Evolutionary conservation across 352 stramenopile genomes (phyloP), one percentile per base, ranked within the genome.

Genomic region (Phytophthora constricta): DNA sequence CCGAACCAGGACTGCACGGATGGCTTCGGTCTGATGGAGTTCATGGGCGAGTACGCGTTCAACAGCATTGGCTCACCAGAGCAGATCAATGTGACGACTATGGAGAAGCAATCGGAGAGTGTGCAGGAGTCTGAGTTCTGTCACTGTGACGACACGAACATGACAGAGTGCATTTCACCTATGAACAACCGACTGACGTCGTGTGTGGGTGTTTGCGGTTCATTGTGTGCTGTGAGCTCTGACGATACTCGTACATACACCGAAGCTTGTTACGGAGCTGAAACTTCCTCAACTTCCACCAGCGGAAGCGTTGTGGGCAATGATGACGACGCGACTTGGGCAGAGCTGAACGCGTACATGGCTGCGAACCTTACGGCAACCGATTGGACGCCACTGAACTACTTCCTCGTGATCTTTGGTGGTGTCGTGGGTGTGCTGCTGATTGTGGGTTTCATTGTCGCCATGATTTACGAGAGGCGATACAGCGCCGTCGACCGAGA

Each of bases 61-160:
- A 81, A 87, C 68, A 79, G 68, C n/a, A 73, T 90, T 47, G 80
- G 82, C 5, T 89, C 79, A 47, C 82, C 82, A 8, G 62, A 83
- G 19, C 82, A 90, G 68, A 85, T 89, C 41, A 87, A 90, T 46
- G 70, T 89, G 60, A 82, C 74, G 26, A 83, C 76, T 0, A 82
- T 86, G 64, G 65, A 74, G 39, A 69, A 65, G 42, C 49, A 75
- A 22, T 25, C 58, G 1, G 63, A 73, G 34, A 25, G 45, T 2
- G 62, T 65, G 17, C 67, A 83, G 33, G 70, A 76, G 53, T 66
- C 64, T n/a, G 47, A 72, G 59, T 80, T 86, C 37, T 87, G 79
- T 45, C 62, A 76, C 37, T 87, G 79, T 46, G 72, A 73, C 34
- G 61, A 70, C 33, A 72, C 60, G 17, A 86, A 84, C 39, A 25